Percentiles rank a stretch among this genome's conserved stretches.
phyloP scores from a whole-genome alignment of 148 eudicot species.

The Pharnaceum exiguum region DNA sequence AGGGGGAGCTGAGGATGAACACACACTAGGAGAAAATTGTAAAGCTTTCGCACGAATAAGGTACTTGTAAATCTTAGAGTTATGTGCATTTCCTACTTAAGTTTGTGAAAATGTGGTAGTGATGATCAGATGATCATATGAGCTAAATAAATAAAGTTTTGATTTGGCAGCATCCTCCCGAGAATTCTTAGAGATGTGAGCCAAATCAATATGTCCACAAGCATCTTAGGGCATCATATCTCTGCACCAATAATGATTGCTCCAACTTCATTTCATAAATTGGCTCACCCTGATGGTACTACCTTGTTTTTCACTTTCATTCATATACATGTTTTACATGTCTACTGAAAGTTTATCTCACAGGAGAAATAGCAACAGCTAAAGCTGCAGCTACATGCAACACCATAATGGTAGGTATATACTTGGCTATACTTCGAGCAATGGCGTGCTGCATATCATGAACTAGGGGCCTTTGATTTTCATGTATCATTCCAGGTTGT shows the following conservation, averaged over 20 bases:
- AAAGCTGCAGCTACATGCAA: slow-evolving; percentile 70
- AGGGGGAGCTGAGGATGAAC: slow-evolving; percentile 80
- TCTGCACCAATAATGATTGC: slow-evolving; percentile 75
- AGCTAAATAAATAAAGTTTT: not conserved
- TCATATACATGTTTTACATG: too few species aligned
- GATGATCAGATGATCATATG: not conserved
- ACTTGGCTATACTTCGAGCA: not conserved
- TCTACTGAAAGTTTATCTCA: too few species aligned
- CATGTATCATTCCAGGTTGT: slow-evolving; percentile 42
- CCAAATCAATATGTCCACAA: slow-evolving; percentile 55
- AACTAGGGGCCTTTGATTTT: not conserved
- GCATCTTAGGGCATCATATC: slow-evolving; percentile 46
- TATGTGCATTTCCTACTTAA: too few species aligned
- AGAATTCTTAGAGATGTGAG: slow-evolving; percentile 63
- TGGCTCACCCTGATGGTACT: slow-evolving; percentile 71
- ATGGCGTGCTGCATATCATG: not conserved
- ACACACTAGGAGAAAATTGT: slow-evolving; percentile 55
- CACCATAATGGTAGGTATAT: slow-evolving; percentile 52
- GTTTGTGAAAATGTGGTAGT: too few species aligned
- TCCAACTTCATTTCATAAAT: slow-evolving; percentile 60
- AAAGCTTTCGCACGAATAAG: slow-evolving; percentile 53
- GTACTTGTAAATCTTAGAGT: slow-evolving; percentile 24
- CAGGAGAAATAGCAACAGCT: slow-evolving; percentile 80
- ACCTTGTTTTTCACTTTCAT: too few species aligned
- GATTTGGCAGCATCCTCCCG: slow-evolving; percentile 51